A percentile compares a stretch with the other conserved stretches of the same genome.
phyloP scores from a whole-genome alignment of 116 monocot species.

The Zostera marina region DNA sequence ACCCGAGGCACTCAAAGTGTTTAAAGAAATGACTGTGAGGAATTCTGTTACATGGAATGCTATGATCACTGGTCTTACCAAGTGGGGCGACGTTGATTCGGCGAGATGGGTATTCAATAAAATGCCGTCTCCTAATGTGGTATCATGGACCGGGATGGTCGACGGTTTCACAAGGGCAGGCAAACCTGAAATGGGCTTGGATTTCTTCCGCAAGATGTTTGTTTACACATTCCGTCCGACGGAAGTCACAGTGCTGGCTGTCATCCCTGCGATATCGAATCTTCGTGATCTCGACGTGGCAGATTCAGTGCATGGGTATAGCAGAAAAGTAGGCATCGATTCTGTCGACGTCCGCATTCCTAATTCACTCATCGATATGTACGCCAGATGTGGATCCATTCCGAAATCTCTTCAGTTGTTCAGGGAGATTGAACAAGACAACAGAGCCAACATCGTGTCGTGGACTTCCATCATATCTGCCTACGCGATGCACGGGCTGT shows the following conservation, averaged over 20 bases:
- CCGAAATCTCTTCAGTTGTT: slow-evolving; percentile 24
- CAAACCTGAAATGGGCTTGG: slow-evolving; percentile 20
- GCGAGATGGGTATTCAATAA: slow-evolving; percentile 28
- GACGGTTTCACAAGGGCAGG: slow-evolving; percentile 42
- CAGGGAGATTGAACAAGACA: slow-evolving; percentile 17
- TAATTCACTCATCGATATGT: slow-evolving; percentile 73
- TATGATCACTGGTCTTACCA: slow-evolving; percentile 31
- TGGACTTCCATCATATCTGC: slow-evolving; percentile 59
- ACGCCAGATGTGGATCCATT: slow-evolving; percentile 51
- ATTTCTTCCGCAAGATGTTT: slow-evolving; percentile 37
- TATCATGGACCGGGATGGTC: slow-evolving; percentile 77
- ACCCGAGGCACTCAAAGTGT: slow-evolving; percentile 20
- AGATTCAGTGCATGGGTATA: slow-evolving; percentile 27
- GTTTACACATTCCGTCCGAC: slow-evolving; percentile 21
- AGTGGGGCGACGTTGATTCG: slow-evolving; percentile 24
- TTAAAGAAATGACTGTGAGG: slow-evolving; percentile 49
- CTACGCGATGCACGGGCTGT: slow-evolving; percentile 56
- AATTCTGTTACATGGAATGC: slow-evolving; percentile 62
- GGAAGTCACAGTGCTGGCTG: slow-evolving; percentile 48
- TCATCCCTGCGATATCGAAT: slow-evolving; percentile 42
- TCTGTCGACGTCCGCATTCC: slow-evolving; percentile 32
- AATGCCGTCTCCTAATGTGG: slow-evolving; percentile 42
- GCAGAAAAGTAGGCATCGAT: slow-evolving; percentile 24
- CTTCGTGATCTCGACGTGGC: slow-evolving; percentile 20
- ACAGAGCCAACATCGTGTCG: slow-evolving; percentile 32